phyloP scores from a whole-genome alignment of 1,284 basidiomycete genomes.

The Mycena citricolor region DNA sequence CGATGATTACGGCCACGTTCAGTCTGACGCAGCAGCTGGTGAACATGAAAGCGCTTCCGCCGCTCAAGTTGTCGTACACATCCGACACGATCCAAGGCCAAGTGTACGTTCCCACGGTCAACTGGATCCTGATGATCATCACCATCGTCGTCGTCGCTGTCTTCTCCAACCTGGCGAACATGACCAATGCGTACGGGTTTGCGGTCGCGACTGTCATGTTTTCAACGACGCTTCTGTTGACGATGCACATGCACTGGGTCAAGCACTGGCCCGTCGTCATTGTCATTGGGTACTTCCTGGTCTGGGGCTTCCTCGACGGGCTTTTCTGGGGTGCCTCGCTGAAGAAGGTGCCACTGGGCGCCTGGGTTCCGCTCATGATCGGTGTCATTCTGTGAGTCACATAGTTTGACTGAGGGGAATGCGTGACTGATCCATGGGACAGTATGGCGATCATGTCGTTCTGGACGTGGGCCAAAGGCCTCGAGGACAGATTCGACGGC shows the following conservation, averaged over 20 bases:
- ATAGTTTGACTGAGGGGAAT: conserved; percentile 1
- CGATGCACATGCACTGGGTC: conserved; percentile 57
- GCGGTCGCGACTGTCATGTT: conserved; percentile 67
- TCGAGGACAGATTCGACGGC: conserved; percentile 63
- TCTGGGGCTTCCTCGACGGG: conserved; percentile 63
- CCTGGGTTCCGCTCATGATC: conserved; percentile 63
- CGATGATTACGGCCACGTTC: conserved; percentile 71
- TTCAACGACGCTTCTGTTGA: conserved; percentile 54
- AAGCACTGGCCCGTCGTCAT: conserved; percentile 49
- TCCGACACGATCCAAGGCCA: conserved; percentile 61
- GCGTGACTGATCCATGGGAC: background rate
- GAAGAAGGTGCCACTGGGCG: conserved; percentile 60
- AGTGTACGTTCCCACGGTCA: conserved; percentile 61
- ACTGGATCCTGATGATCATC: conserved; percentile 56
- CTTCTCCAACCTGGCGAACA: conserved; percentile 49
- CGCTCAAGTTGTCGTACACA: conserved; percentile 59
- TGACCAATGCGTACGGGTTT: conserved; percentile 54
- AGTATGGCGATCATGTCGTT: conserved; percentile 51
- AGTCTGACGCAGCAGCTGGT: conserved; percentile 64
- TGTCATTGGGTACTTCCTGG: conserved; percentile 47
- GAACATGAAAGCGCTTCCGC: conserved; percentile 57
- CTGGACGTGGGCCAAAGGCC: conserved; percentile 62
- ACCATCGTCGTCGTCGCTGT: conserved; percentile 57
- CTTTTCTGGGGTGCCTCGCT: conserved; percentile 64
- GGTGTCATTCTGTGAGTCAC: conserved; percentile 46